phyloP scores from a whole-genome alignment of 176 grass and related monocot species.

The Cenchrus americanus region DNA sequence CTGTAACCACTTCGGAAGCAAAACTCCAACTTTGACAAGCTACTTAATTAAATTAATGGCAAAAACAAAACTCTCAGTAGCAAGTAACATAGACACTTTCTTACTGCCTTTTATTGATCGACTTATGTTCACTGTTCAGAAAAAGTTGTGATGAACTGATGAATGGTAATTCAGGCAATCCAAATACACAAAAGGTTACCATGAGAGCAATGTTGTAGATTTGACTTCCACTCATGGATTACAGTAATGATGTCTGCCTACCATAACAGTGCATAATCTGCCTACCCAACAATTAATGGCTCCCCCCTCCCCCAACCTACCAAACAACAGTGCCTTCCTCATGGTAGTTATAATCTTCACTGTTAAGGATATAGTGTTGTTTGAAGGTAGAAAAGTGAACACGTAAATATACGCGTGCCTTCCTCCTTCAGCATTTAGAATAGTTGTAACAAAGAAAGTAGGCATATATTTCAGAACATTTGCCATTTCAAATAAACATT shows the following conservation, averaged over 20 bases:
- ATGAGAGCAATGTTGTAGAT: background rate
- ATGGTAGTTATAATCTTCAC: background rate
- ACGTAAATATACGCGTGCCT: background rate
- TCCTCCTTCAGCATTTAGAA: background rate
- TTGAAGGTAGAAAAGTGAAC: background rate
- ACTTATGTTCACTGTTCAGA: background rate
- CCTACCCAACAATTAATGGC: background rate
- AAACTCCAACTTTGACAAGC: background rate
- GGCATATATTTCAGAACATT: conserved; percentile 6
- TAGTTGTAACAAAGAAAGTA: conserved; percentile 9
- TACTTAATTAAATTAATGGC: conserved; percentile 13
- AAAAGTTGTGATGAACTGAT: background rate
- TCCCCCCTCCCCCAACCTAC: background rate
- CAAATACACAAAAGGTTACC: background rate
- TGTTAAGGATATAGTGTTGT: background rate
- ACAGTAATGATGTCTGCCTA: background rate
- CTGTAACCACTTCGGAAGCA: conserved; percentile 15
- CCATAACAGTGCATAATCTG: background rate
- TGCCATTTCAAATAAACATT: conserved; percentile 21
- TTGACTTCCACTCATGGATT: background rate
- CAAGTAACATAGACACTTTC: conserved; percentile 15
- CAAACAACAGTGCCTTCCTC: background rate
- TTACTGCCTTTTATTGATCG: conserved; percentile 10
- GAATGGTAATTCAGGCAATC: background rate
- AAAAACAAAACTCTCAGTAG: background rate